A percentile compares a stretch with the other conserved stretches of the same genome.
Evolutionary conservation across 441 rosid genomes (phyloP).

Genomic region (Erodium moschatum): DNA sequence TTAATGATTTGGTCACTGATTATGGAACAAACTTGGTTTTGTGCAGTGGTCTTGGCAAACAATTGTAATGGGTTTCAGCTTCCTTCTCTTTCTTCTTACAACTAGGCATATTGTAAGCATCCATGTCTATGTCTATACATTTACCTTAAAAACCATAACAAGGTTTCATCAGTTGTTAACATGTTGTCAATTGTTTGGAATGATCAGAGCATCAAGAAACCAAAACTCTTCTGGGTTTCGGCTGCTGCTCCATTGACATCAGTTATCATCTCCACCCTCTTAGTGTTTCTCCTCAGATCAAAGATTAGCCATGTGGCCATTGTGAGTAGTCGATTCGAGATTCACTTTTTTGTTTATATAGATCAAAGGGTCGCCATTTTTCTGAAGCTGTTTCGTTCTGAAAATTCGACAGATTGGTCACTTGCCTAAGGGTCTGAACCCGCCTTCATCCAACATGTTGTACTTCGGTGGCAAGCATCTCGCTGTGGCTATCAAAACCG

Average conservation of each 20-base stretch:
- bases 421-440: conserved; percentile 85
- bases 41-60: conserved; percentile 97
- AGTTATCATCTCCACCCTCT: conserved; percentile 57
- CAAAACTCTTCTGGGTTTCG: too few relatives aligned
- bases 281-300: conserved; percentile 54
- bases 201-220: conserved; percentile 64
- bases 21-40: background rate
- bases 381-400: background rate
- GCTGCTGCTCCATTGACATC: conserved; percentile 86
- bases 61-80: conserved; percentile 59
- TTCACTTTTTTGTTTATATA: background rate
- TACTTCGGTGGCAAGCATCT: conserved; percentile 44
- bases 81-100: conserved; percentile 56
- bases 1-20: background rate
- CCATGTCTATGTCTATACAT: background rate
- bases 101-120: conserved; percentile 77
- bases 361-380: background rate
- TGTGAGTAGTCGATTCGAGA: conserved; percentile 8
- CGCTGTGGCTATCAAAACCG: conserved; percentile 73
- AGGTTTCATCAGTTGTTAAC: background rate
- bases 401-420: conserved; percentile 59
- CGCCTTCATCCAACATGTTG: conserved; percentile 81
- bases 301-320: conserved; percentile 67
- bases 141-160: background rate
- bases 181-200: conserved; percentile 14